These are phyloP conservation scores for Gynochthodes officinalis DNA, from an alignment of 257 asterid genomes.

Conservation along the genomic window DNA sequence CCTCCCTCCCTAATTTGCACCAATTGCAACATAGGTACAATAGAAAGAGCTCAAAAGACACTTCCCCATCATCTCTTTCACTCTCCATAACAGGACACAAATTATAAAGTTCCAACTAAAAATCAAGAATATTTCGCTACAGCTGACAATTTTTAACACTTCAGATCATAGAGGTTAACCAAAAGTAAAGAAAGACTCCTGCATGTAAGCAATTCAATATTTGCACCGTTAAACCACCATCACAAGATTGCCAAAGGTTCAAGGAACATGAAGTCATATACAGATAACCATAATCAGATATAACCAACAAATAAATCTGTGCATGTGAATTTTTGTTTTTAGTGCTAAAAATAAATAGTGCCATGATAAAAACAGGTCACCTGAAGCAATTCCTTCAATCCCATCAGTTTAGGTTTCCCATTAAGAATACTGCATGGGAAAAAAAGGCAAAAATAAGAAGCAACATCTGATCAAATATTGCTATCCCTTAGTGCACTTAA, in stretches of 20 bases:
- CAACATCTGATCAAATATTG: neutral
- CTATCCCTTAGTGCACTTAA: neutral
- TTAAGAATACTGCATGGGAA: slow-evolving; percentile 65
- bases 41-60: neutral
- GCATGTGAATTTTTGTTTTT: neutral
- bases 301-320: neutral
- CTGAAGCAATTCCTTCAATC: slow-evolving; percentile 95
- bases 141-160: neutral
- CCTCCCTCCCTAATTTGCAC: neutral
- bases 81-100: neutral
- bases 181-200: neutral
- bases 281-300: neutral
- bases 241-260: neutral
- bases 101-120: neutral
- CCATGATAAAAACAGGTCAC: slow-evolving; percentile 33
- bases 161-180: neutral
- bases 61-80: neutral
- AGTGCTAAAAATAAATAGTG: neutral
- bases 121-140: neutral
- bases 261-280: neutral
- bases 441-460: slow-evolving; percentile 9
- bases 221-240: neutral
- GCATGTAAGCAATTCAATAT: neutral
- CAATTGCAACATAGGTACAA: neutral
- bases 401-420: slow-evolving; percentile 96